Base-by-base conservation (phyloP, 106 monocot species). In the Posidonia australis region DNA sequence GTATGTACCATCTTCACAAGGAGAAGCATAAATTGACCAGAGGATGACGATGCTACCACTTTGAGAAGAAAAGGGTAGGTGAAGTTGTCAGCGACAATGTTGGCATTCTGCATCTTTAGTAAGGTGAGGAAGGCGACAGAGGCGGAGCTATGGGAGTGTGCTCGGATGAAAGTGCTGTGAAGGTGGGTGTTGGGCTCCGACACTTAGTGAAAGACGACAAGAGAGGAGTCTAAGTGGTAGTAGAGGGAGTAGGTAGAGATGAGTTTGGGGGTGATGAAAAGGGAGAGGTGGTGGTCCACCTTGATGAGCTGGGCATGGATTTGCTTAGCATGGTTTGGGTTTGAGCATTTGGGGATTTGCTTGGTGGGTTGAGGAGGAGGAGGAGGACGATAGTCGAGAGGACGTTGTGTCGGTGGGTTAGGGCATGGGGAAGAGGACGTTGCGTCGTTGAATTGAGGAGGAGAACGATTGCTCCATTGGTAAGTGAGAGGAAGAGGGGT, bases 61-160 rank as follows among this genome's bases (percentile, higher is more conserved):
- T 76, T 88, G 48, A 92, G 77, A 53, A 92, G 84, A 44, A 80
- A 83, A 3, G 84, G 72, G 67, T 72, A 92, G 10, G 92, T 92
- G 71, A 85, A 92, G 29, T 66, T 78, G 51, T 92, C 92, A 20
- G 78, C 64, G 32, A 56, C 29, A 12, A 82, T 24, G 21, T 49
- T 65, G 0, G 14, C 29, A 12, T 21, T 25, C 47, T 64, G 84
- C 91, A 92, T 82, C 25, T 44, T 31, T 24, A 46, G 22, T 73
- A 92, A 84, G 12, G 62, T 24, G 28, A 30, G 13, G 66, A 92
- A 76, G 17, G 82, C 74, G 13, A 26, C 52, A 44, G 43, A 19
- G 5, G 67, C n/a, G n/a, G n/a, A n/a, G n/a, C n/a, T 64, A 11
- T 22, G 52, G 25, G 79, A 45, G 25, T 72, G 61, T 16, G 84